Evolutionary conservation across 257 asterid species (phyloP), one percentile per base, ranked within the genome.

Genomic region (Phtheirospermum japonicum): DNA sequence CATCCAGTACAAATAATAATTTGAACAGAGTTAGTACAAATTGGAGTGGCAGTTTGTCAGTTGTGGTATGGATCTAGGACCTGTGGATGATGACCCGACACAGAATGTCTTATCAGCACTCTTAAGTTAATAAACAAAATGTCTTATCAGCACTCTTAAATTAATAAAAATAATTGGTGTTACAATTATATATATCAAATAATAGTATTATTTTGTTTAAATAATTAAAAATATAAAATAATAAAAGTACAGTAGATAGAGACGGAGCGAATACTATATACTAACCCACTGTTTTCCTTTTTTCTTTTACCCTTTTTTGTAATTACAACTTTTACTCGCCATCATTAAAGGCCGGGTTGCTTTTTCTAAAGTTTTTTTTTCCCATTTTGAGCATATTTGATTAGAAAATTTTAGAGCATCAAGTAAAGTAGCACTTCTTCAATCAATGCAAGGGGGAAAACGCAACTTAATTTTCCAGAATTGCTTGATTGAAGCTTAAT

Each of bases 401-500:
- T 19, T 45, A 48, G 40, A 66, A 12, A 31, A 66, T 43, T 26
- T 14, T 56, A 17, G 16, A 61, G 66, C 9, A 43, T 26, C 36
- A 7, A 17, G 28, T 19, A 49, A 49, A 60, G 36, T n/a, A 36
- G 19, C 1, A 48, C 17, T 57, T 37, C 32, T 17, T 17, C 48
- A 63, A 63, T 67, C 30, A 49, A 45, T 45, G 51, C 64, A 56
- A 1, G 16, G 63, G 70, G 26, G 13, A 39, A 66, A 66, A 56
- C 17, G 33, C 11, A 32, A 12, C n/a, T 55, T 17, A 17, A 48
- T 42, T 42, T 31, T 63, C 28, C 40, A 32, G 31, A 55, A 31
- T 61, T 61, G 64, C 59, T 63, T 63, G 59, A 70, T 63, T 66
- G 51, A 66, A 63, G 59, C 68, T 28, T 68, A 49, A 68, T 50